phyloP scores from a whole-genome alignment of 352 stramenopile species.

The Phytophthora cactorum region DNA sequence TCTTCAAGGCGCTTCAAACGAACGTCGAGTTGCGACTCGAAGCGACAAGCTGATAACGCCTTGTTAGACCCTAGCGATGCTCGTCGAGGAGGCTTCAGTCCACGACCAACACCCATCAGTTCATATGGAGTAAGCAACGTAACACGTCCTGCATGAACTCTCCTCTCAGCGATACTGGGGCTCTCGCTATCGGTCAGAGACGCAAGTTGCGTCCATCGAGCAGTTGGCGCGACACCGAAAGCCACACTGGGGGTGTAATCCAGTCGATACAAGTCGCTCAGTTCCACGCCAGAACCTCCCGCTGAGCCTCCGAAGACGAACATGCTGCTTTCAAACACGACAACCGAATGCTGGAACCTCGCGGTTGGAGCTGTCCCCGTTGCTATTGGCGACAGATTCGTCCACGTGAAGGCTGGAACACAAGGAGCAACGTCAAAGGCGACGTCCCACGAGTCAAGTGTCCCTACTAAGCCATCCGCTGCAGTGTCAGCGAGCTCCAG shows the following conservation, averaged over 20 bases:
- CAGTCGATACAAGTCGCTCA: slow-evolving; percentile 68
- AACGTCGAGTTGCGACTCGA: slow-evolving; percentile 41
- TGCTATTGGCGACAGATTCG: slow-evolving; percentile 35
- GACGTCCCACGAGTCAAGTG: slow-evolving; percentile 60
- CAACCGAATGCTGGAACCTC: slow-evolving; percentile 64
- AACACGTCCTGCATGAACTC: slow-evolving; percentile 38
- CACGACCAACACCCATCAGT: slow-evolving; percentile 46
- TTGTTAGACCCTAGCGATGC: slow-evolving; percentile 31
- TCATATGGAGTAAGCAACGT: slow-evolving; percentile 58
- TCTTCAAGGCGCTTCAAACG: slow-evolving; percentile 49
- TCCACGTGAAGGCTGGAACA: slow-evolving; percentile 63
- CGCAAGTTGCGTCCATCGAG: slow-evolving; percentile 52
- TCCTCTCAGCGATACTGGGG: slow-evolving; percentile 32
- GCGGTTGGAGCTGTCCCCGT: slow-evolving; percentile 48
- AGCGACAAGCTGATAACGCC: slow-evolving; percentile 22
- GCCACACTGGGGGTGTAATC: slow-evolving; percentile 50
- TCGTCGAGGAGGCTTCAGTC: slow-evolving; percentile 31
- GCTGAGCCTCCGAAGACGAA: slow-evolving; percentile 71
- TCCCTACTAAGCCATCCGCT: slow-evolving; percentile 48
- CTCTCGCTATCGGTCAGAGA: slow-evolving; percentile 31
- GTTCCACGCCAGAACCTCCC: slow-evolving; percentile 30
- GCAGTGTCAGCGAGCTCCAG: slow-evolving; percentile 54
- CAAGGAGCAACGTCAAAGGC: slow-evolving; percentile 60
- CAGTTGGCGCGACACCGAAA: slow-evolving; percentile 20
- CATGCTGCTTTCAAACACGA: slow-evolving; percentile 66